phyloP scores from a whole-genome alignment of 495 filamentous ascomycete species.

The Lindgomyces ingoldianus region DNA sequence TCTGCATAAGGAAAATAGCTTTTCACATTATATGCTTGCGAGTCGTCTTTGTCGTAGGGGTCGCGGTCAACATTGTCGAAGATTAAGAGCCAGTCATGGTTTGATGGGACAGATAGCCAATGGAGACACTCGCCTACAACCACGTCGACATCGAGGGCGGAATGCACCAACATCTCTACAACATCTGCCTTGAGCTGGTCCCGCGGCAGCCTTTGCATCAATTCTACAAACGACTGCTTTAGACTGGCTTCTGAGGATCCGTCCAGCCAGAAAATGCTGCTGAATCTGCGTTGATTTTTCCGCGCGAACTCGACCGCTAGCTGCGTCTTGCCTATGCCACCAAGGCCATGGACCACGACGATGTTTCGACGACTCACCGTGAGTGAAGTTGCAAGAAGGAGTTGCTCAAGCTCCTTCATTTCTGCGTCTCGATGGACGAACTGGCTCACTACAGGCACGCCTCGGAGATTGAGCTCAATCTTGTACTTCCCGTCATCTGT shows the following conservation, averaged over 20 bases:
- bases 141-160: constrained; percentile 21
- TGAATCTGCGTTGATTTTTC: constrained; percentile 13
- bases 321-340: no score
- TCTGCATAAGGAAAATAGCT: constrained; percentile 42
- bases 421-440: no score
- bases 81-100: constrained; percentile 42
- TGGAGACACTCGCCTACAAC: constrained; percentile 37
- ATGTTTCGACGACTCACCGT: no score
- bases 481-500: no score
- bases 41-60: constrained; percentile 9
- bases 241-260: constrained; percentile 1
- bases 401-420: no score
- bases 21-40: constrained; percentile 42
- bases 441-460: no score
- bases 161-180: background rate
- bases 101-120: constrained; percentile 41
- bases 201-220: background rate
- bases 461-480: no score
- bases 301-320: constrained; percentile 11
- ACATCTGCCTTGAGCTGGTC: background rate
- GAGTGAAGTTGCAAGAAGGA: no score
- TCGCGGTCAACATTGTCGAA: constrained; percentile 38
- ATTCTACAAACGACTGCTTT: constrained; percentile 16
- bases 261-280: constrained; percentile 24
- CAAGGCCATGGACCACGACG: constrained; percentile 3